A percentile compares a stretch with the other conserved stretches of the same genome.
Conservation (phyloP, 2,329 filamentous ascomycete species). For the Epichloe baconii region DNA sequence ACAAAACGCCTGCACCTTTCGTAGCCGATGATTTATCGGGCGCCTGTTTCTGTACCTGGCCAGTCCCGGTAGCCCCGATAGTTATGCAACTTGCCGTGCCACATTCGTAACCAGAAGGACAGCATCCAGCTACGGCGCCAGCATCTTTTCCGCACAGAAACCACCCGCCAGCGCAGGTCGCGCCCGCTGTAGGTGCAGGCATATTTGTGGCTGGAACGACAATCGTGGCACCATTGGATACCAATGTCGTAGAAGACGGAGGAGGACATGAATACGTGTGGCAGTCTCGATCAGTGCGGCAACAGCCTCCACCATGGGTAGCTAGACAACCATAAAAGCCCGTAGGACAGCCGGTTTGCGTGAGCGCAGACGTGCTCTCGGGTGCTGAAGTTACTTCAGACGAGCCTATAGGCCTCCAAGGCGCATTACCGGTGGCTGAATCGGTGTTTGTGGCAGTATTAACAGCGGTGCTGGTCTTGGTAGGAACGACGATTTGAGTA, state of each 20-base stretch:
- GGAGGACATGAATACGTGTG: constrained; percentile 65
- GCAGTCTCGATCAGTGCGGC: constrained; percentile 76
- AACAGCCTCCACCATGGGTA: constrained; percentile 72
- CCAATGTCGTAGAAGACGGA: constrained; percentile 44
- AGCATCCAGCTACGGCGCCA: constrained; percentile 65
- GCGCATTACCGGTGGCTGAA: constrained; percentile 26
- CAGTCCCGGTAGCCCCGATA: constrained; percentile 36
- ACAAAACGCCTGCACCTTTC: background rate
- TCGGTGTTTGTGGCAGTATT: constrained; percentile 24
- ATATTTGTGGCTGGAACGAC: constrained; percentile 45
- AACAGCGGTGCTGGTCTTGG: constrained; percentile 18
- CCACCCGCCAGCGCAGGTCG: constrained; percentile 68
- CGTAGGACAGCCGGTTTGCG: constrained; percentile 53
- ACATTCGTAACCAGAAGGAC: constrained; percentile 64
- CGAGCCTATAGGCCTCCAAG: constrained; percentile 28
- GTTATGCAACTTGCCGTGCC: constrained; percentile 60
- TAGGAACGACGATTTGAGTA: constrained; percentile 2
- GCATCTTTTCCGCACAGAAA: constrained; percentile 47
- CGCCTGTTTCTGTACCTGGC: constrained; percentile 41
- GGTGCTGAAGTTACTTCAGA: constrained; percentile 22
- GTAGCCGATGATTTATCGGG: constrained; percentile 18
- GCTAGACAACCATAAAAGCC: constrained; percentile 89
- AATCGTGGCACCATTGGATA: constrained; percentile 57
- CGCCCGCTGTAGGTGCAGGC: constrained; percentile 28
- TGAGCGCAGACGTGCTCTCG: constrained; percentile 21